These are phyloP conservation scores for Saturnispora bothae DNA, from an alignment of 805 yeast genomes.

Conservation along the genomic window DNA sequence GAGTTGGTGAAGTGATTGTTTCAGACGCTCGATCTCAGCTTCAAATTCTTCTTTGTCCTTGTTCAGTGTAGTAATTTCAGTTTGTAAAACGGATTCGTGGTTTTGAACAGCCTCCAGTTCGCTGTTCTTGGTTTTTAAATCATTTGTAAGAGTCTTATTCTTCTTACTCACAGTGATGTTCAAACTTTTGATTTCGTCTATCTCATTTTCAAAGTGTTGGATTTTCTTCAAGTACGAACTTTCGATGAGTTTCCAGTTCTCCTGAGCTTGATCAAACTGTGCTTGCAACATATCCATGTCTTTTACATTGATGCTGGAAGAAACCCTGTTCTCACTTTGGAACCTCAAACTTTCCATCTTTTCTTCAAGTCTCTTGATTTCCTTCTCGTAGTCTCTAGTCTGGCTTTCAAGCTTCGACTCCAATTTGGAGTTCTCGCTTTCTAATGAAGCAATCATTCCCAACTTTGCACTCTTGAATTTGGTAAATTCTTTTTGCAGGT, in stretches of 20 bases:
- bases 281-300: constrained; percentile 42
- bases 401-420: constrained; percentile 12
- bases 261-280: constrained; percentile 67
- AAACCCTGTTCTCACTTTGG: constrained; percentile 39
- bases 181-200: constrained; percentile 28
- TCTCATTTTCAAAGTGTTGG: constrained; percentile 33
- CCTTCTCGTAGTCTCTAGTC: constrained; percentile 29
- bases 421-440: constrained; percentile 20
- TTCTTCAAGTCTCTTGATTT: constrained; percentile 51
- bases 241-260: constrained; percentile 78
- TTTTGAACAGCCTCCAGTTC: constrained; percentile 22
- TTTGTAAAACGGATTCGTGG: constrained; percentile 16
- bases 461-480: constrained; percentile 19
- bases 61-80: constrained; percentile 16
- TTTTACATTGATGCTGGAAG: background rate
- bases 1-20: constrained; percentile 3
- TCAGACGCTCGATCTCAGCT: constrained; percentile 22
- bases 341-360: constrained; percentile 60
- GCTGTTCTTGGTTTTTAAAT: constrained; percentile 25
- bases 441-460: constrained; percentile 19
- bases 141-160: constrained; percentile 26
- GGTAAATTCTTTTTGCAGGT: constrained; percentile 15
- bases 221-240: constrained; percentile 44
- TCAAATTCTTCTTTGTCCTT: constrained; percentile 11
- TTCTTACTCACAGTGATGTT: constrained; percentile 22